Conservation (phyloP, 768 basidiomycete genomes). For the Cystofilobasidium ferigula region DNA sequence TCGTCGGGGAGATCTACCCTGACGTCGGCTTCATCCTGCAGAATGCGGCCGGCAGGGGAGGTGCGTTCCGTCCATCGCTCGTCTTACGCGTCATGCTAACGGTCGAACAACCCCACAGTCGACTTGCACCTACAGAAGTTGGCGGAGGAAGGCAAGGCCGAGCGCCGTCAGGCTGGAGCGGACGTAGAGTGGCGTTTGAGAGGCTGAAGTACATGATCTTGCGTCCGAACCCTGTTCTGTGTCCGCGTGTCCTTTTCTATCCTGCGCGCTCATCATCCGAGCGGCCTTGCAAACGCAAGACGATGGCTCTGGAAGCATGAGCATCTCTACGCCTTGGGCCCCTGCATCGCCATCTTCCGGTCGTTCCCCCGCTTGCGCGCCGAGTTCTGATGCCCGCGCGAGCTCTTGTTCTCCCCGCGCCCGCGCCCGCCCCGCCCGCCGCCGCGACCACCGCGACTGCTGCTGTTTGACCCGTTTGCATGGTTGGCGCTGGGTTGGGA, state of each 20-base stretch:
- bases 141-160: conserved; percentile 52
- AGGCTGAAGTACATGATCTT: too few species aligned
- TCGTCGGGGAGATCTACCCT: conserved; percentile 17
- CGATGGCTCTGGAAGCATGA: not conserved
- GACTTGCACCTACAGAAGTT: conserved; percentile 65
- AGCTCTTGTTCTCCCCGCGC: conserved; percentile 6
- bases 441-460: not conserved
- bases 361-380: conserved; percentile 6
- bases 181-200: too few species aligned
- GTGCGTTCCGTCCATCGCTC: not conserved
- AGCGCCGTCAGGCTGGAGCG: not conserved
- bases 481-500: not conserved
- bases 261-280: too few species aligned
- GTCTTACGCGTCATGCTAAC: not conserved
- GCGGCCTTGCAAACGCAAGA: too few species aligned
- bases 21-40: conserved; percentile 14
- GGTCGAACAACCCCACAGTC: conserved; percentile 35
- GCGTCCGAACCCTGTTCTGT: too few species aligned
- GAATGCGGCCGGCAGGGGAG: conserved; percentile 15
- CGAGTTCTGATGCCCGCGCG: conserved; percentile 1
- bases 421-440: conserved; percentile 10
- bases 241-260: too few species aligned
- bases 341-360: conserved; percentile 11
- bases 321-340: not conserved
- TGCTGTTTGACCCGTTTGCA: not conserved